Evolutionary conservation across 2,329 filamentous ascomycete species (phyloP).

Genomic region (Aplosporella prunicola): DNA sequence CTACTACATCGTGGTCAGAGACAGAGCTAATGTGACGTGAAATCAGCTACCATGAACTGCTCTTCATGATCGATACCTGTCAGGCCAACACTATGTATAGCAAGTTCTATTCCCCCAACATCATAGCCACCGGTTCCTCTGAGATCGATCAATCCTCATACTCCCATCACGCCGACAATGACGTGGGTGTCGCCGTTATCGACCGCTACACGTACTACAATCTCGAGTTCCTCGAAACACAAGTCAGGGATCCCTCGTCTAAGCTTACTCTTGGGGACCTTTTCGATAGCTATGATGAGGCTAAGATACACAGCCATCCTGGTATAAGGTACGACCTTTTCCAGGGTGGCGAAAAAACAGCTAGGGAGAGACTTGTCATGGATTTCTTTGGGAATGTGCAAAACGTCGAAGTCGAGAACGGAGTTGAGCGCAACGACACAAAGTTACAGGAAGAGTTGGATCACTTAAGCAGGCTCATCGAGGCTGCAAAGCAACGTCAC

Average conservation of each 20-base stretch:
- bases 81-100: constrained; percentile 99
- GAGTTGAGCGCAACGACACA: constrained; percentile 36
- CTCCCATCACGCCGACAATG: constrained; percentile 94
- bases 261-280: constrained; percentile 88
- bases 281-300: constrained; percentile 91
- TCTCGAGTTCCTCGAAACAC: constrained; percentile 86
- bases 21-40: not conserved
- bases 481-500: constrained; percentile 41
- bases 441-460: constrained; percentile 60
- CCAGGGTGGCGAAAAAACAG: constrained; percentile 66
- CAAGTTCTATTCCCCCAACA: constrained; percentile 95
- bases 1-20: not conserved
- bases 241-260: constrained; percentile 74
- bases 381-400: constrained; percentile 99
- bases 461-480: constrained; percentile 54
- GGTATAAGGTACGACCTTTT: constrained; percentile 96
- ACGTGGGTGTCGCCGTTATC: constrained; percentile 95
- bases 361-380: constrained; percentile 72
- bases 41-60: constrained; percentile 78
- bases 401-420: constrained; percentile 79
- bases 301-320: constrained; percentile 87
- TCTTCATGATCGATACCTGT: constrained; percentile 99
- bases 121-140: constrained; percentile 93
- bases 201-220: constrained; percentile 99
- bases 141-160: constrained; percentile 95